Conservation (phyloP, 148 eudicot genomes). For the Polygonum maritimum region DNA sequence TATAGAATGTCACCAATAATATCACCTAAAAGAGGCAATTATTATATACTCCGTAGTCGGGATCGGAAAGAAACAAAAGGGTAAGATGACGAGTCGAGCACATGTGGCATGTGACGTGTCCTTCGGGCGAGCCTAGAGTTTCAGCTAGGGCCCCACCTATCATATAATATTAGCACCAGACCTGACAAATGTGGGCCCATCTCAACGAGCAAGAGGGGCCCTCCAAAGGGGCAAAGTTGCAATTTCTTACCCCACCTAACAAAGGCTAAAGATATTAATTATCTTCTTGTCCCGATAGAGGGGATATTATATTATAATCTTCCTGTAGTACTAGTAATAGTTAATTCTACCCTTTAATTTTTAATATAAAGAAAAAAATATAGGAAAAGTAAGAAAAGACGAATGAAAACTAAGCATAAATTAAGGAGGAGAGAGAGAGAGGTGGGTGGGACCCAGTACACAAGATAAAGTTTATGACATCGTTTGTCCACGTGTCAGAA, state of each 20-base stretch:
- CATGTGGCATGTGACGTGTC: not conserved
- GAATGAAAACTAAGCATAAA: constrained; percentile 5
- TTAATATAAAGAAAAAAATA: not conserved
- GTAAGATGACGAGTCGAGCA: not conserved
- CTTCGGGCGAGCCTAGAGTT: not conserved
- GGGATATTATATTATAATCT: not conserved
- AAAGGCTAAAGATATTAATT: not conserved
- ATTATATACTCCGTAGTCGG: not conserved
- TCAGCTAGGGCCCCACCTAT: not conserved
- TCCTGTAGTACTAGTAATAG: not conserved
- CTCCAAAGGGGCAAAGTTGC: not conserved
- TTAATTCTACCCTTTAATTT: not conserved
- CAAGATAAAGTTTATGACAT: not conserved
- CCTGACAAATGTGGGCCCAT: constrained; percentile 5
- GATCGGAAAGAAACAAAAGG: not conserved
- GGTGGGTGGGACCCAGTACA: not conserved
- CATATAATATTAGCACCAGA: not conserved
- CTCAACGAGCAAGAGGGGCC: not conserved
- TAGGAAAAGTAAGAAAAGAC: not conserved
- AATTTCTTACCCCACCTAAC: not conserved
- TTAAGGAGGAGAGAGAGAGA: not conserved
- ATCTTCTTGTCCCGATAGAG: not conserved
- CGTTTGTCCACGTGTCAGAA: not conserved
- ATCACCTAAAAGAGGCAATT: not conserved
- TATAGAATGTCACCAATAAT: not conserved